A percentile compares a stretch with the other conserved stretches of the same genome.
phyloP scores from a whole-genome alignment of 768 basidiomycete genomes.

The Psilocybe azurescens region DNA sequence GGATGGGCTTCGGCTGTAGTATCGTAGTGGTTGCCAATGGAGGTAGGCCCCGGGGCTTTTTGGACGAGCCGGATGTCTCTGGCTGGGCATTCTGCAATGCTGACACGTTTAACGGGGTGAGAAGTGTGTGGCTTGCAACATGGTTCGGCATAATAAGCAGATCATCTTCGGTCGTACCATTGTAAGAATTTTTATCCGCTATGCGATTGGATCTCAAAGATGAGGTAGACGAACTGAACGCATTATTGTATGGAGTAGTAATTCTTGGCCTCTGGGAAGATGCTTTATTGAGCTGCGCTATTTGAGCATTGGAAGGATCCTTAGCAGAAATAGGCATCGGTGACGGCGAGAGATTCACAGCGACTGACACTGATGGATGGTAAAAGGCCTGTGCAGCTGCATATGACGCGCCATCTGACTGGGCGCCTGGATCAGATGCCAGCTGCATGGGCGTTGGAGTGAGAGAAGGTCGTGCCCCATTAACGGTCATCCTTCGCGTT shows the following conservation, averaged over 20 bases:
- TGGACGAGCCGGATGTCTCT: not conserved
- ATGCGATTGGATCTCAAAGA: not conserved
- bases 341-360: conserved; percentile 12
- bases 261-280: not conserved
- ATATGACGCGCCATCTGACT: conserved; percentile 2
- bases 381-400: conserved; percentile 17
- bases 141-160: conserved; percentile 14
- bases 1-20: conserved; percentile 29
- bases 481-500: conserved; percentile 28
- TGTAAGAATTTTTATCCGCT: conserved; percentile 8
- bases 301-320: conserved; percentile 6
- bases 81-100: conserved; percentile 1
- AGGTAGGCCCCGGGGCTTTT: not conserved
- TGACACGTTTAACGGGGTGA: conserved; percentile 8
- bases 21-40: conserved; percentile 7
- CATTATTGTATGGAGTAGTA: not conserved
- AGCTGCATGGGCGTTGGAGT: not conserved
- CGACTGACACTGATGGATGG: conserved; percentile 21
- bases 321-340: conserved; percentile 6
- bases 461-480: conserved; percentile 19
- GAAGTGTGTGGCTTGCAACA: not conserved
- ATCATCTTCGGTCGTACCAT: conserved; percentile 21
- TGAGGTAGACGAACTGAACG: not conserved
- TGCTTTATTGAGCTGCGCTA: conserved; percentile 5
- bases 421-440: conserved; percentile 1